A percentile compares a stretch with the other conserved stretches of the same genome.
Conservation (phyloP, 768 basidiomycete genomes). For the Chalciporus piperatus region DNA sequence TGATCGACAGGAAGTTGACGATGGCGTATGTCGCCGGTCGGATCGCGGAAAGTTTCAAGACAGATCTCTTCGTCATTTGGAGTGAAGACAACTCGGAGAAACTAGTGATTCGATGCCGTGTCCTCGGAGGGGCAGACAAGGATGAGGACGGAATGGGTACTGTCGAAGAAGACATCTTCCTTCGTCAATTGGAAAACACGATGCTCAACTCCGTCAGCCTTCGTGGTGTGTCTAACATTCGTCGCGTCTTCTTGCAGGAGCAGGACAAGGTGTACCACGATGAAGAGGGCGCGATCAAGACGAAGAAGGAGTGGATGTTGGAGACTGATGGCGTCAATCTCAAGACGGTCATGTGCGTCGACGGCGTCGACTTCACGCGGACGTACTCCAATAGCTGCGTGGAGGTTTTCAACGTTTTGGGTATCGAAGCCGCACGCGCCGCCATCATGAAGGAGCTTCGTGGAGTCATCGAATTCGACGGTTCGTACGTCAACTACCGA, state of each 20-base stretch:
- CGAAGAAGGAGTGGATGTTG: constrained; percentile 84
- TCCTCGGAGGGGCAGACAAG: constrained; percentile 80
- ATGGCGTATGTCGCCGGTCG: constrained; percentile 94
- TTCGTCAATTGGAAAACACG: constrained; percentile 93
- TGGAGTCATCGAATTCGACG: constrained; percentile 97
- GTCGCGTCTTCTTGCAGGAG: constrained; percentile 90
- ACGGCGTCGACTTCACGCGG: constrained; percentile 89
- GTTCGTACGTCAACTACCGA: constrained; percentile 98
- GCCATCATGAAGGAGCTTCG: constrained; percentile 94
- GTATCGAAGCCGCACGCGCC: constrained; percentile 94
- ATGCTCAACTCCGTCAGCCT: constrained; percentile 95
- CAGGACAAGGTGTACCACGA: constrained; percentile 74
- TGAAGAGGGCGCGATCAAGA: constrained; percentile 62
- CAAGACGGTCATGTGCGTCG: constrained; percentile 91
- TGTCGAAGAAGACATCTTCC: constrained; percentile 92
- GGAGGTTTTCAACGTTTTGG: constrained; percentile 90
- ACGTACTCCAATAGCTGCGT: constrained; percentile 98
- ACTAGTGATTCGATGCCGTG: constrained; percentile 94
- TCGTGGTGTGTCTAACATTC: constrained; percentile 88
- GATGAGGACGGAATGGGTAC: constrained; percentile 74
- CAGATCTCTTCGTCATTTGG: constrained; percentile 97
- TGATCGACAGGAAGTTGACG: constrained; percentile 94
- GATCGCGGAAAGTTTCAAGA: constrained; percentile 92
- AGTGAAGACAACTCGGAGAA: constrained; percentile 99
- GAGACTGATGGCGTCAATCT: constrained; percentile 97